phyloP scores from a whole-genome alignment of 2,329 filamentous ascomycete species.

The Penicillium occitanis region DNA sequence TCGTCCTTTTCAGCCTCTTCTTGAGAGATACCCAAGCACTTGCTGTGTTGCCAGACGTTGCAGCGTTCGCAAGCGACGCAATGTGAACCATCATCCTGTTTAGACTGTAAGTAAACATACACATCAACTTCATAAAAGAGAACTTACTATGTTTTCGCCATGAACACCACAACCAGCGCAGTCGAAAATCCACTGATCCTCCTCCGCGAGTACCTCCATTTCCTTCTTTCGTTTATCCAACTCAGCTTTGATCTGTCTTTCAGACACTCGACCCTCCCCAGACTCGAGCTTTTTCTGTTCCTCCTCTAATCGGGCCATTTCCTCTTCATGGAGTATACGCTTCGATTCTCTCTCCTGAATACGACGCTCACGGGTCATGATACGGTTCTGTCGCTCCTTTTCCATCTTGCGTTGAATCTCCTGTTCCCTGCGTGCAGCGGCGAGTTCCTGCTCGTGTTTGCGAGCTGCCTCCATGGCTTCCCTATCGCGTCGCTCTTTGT shows the following conservation, averaged over 20 bases:
- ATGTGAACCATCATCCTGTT: slow-evolving; percentile 81
- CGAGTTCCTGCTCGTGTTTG: slow-evolving; percentile 64
- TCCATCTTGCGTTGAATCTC: slow-evolving; percentile 64
- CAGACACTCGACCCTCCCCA: slow-evolving; percentile 65
- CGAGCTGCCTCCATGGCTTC: slow-evolving; percentile 69
- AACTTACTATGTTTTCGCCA: slow-evolving; percentile 69
- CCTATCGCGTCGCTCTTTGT: slow-evolving; percentile 73
- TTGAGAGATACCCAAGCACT: slow-evolving; percentile 78
- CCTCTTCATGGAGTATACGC: slow-evolving; percentile 79
- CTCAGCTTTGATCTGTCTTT: slow-evolving; percentile 76
- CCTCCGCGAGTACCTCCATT: slow-evolving; percentile 69
- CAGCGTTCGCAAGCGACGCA: slow-evolving; percentile 92
- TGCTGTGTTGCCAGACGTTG: slow-evolving; percentile 96
- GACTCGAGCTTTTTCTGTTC: slow-evolving; percentile 63
- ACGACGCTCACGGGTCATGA: slow-evolving; percentile 81
- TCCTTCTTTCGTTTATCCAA: slow-evolving; percentile 78
- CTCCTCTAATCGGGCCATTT: slow-evolving; percentile 75
- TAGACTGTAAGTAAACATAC: slow-evolving; percentile 21
- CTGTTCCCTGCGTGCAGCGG: slow-evolving; percentile 60
- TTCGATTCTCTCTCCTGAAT: slow-evolving; percentile 82
- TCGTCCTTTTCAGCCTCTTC: slow-evolving; percentile 77
- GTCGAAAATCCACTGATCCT: slow-evolving; percentile 85
- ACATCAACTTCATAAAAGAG: not conserved
- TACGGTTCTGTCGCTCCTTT: slow-evolving; percentile 72
- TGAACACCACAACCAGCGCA: slow-evolving; percentile 84